Percentiles rank a stretch among this genome's conserved stretches.
Conservation (phyloP, 1,284 basidiomycete species). For the Apiotrichum gracile region DNA sequence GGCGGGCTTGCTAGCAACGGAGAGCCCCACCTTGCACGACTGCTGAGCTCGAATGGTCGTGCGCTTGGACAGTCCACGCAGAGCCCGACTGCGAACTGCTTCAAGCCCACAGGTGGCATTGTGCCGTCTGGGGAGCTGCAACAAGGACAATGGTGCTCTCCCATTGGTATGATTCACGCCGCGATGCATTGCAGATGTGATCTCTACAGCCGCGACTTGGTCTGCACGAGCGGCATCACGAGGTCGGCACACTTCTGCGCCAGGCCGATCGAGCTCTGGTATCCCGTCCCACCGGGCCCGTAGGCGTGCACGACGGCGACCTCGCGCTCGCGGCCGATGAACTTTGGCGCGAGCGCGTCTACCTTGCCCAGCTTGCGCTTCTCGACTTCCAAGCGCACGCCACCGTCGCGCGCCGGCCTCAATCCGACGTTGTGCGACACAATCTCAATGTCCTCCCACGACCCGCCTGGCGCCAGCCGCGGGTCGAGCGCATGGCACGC, state of each 20-base stretch:
- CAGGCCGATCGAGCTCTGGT: conserved; percentile 38
- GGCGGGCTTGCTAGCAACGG: no score
- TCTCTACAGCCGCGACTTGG: no score
- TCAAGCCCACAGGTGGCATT: no score
- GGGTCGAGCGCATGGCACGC: conserved; percentile 42
- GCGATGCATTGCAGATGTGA: no score
- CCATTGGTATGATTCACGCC: no score
- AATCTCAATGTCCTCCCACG: conserved; percentile 48
- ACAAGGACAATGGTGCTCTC: no score
- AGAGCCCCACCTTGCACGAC: no score
- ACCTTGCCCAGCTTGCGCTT: conserved; percentile 49
- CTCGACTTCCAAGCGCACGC: conserved; percentile 61
- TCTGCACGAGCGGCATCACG: conserved; percentile 14
- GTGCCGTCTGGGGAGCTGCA: no score
- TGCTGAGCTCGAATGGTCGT: no score
- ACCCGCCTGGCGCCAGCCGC: conserved; percentile 28
- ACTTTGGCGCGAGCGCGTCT: conserved; percentile 33
- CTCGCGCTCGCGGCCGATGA: conserved; percentile 48
- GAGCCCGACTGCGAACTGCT: no score
- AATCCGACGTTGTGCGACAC: conserved; percentile 61
- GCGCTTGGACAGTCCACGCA: no score
- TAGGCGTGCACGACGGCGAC: conserved; percentile 63
- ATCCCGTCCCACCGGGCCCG: conserved; percentile 49
- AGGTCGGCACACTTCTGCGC: conserved; percentile 38
- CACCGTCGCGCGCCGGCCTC: conserved; percentile 61